A percentile compares a stretch with the other conserved stretches of the same genome.
Conservation (phyloP, 306 rosid species). For the Clitoria ternatea region DNA sequence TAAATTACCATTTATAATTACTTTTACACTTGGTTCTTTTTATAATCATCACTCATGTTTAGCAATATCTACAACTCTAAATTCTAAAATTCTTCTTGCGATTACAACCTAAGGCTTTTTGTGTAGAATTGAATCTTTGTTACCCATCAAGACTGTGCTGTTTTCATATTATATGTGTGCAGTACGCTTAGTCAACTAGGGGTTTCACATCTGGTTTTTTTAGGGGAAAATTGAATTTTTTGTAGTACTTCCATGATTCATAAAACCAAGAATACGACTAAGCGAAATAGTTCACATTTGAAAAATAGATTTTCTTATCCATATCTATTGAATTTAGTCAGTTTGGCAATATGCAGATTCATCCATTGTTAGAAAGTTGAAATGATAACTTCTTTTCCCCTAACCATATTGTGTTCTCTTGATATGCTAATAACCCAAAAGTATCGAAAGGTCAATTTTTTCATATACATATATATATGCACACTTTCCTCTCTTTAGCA, state of each 20-base stretch:
- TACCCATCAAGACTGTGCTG: background rate
- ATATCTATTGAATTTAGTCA: background rate
- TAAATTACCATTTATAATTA: too few relatives aligned
- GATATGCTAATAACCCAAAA: constrained; percentile 9
- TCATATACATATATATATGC: background rate
- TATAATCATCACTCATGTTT: too few relatives aligned
- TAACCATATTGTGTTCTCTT: constrained; percentile 4
- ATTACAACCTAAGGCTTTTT: background rate
- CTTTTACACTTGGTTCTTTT: too few relatives aligned
- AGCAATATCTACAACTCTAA: too few relatives aligned
- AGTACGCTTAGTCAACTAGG: background rate
- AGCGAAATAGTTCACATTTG: background rate
- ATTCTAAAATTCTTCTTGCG: too few relatives aligned
- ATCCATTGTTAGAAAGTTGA: constrained; percentile 9
- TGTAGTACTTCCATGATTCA: background rate
- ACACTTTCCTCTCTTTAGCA: background rate
- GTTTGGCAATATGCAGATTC: background rate
- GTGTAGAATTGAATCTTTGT: background rate
- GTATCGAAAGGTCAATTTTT: background rate
- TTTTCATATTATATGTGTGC: background rate
- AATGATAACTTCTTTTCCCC: background rate
- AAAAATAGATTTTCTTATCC: constrained; percentile 9
- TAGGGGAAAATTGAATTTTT: background rate
- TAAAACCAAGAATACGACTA: background rate
- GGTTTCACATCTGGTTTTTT: constrained; percentile 4